phyloP scores from a whole-genome alignment of 2,329 filamentous ascomycete genomes.

The Drechmeria coniospora region DNA sequence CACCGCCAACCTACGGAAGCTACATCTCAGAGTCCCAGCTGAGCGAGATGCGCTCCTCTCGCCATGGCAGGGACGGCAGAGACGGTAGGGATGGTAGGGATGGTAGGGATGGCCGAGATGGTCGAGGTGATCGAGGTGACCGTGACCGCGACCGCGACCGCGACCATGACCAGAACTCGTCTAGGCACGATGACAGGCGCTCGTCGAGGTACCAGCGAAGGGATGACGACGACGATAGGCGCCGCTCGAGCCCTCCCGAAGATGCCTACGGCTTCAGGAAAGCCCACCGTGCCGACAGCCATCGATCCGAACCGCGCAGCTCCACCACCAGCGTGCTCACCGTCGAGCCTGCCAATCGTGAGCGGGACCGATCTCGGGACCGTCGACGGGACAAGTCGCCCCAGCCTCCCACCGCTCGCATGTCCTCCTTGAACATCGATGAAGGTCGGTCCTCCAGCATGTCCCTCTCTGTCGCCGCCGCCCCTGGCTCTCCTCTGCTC shows the following conservation, averaged over 20 bases:
- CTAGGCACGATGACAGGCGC: too few relatives aligned
- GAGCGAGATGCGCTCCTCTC: constrained; percentile 9
- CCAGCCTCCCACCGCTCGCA: constrained; percentile 30
- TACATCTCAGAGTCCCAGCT: constrained; percentile 9
- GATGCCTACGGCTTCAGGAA: constrained; percentile 8
- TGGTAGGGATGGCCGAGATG: too few relatives aligned
- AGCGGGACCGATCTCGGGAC: too few relatives aligned
- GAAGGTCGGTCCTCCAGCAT: constrained; percentile 23
- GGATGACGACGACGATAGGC: constrained; percentile 3
- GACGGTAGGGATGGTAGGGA: too few relatives aligned
- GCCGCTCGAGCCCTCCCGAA: constrained; percentile 5
- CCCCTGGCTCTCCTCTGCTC: constrained; percentile 70
- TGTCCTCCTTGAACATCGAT: constrained; percentile 37
- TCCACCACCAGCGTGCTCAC: constrained; percentile 25
- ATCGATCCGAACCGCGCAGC: constrained; percentile 19
- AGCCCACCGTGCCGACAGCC: constrained; percentile 9
- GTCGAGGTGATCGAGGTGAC: too few relatives aligned
- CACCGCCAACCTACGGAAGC: constrained; percentile 12
- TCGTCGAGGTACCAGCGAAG: too few relatives aligned
- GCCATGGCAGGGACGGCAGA: constrained; percentile 7
- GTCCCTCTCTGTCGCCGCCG: constrained; percentile 35
- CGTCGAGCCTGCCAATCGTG: constrained; percentile 22
- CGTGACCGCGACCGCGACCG: too few relatives aligned
- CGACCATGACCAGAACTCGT: too few relatives aligned
- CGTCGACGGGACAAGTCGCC: constrained; percentile 32